These are phyloP conservation scores for Lachancea dasiensis DNA, from an alignment of 805 yeast species.

Conservation along the genomic window DNA sequence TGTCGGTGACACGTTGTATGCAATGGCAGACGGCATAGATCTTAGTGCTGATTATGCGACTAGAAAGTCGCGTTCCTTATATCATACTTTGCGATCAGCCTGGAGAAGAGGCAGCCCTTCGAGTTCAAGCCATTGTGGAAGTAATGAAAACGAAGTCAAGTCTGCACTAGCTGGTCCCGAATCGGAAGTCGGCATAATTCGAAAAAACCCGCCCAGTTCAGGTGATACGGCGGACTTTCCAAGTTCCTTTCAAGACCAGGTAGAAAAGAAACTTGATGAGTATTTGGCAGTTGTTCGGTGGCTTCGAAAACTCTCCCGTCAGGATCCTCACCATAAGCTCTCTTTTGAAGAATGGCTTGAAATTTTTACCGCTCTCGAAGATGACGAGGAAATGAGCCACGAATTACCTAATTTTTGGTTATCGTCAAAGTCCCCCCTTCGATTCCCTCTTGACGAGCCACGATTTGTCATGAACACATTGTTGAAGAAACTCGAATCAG, in stretches of 20 bases:
- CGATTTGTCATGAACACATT: slow-evolving; percentile 36
- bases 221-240: neutral
- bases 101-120: no score
- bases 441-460: slow-evolving; percentile 65
- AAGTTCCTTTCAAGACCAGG: neutral
- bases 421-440: slow-evolving; percentile 58
- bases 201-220: no score
- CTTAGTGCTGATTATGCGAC: no score
- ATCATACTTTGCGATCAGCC: no score
- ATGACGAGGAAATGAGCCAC: slow-evolving; percentile 17
- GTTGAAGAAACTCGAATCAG: slow-evolving; percentile 5
- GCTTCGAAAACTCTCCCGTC: slow-evolving; percentile 6
- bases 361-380: slow-evolving; percentile 30
- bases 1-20: slow-evolving; percentile 48
- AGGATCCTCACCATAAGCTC: slow-evolving; percentile 29
- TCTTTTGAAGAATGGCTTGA: slow-evolving; percentile 48
- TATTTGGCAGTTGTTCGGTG: slow-evolving; percentile 4
- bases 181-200: no score
- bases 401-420: slow-evolving; percentile 47
- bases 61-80: no score
- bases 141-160: no score
- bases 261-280: slow-evolving; percentile 3
- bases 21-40: slow-evolving; percentile 21
- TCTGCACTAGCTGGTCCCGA: no score
- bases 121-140: no score